Percentiles rank a stretch among this genome's conserved stretches.
phyloP scores from a whole-genome alignment of 208 protist species.

The Wallacemonas sp. region DNA sequence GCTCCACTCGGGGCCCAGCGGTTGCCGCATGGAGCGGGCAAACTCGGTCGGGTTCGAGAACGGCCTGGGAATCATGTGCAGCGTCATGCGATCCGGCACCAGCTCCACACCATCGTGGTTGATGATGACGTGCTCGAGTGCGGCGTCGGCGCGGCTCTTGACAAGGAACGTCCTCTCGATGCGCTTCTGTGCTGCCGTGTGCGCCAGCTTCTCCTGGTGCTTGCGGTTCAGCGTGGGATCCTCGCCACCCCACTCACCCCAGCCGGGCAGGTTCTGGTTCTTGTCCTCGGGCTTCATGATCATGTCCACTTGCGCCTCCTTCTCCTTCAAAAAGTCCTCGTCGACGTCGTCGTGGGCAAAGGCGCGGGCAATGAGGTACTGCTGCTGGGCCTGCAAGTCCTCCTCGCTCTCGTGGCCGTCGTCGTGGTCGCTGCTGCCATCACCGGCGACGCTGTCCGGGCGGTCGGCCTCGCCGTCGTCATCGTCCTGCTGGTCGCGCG shows the following conservation, averaged over 20 bases:
- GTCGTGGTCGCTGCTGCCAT: constrained; percentile 2
- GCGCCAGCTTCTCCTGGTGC: constrained; percentile 65
- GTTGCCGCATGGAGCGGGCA: constrained; percentile 88
- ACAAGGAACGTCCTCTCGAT: constrained; percentile 81
- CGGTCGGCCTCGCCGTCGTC: neutral
- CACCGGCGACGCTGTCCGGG: neutral
- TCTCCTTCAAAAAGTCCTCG: constrained; percentile 90
- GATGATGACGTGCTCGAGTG: constrained; percentile 93
- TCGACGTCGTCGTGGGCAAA: constrained; percentile 92
- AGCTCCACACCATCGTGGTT: constrained; percentile 93
- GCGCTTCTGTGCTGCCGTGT: constrained; percentile 51
- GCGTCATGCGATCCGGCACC: constrained; percentile 84
- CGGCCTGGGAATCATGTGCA: constrained; percentile 92
- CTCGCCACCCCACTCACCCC: constrained; percentile 93
- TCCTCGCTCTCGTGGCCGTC: constrained; percentile 25
- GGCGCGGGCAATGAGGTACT: constrained; percentile 90
- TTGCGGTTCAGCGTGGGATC: constrained; percentile 77
- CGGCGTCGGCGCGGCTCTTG: constrained; percentile 83
- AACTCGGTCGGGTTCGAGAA: constrained; percentile 92
- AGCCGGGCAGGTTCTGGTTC: constrained; percentile 87
- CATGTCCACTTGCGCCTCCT: constrained; percentile 80
- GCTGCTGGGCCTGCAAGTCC: constrained; percentile 59
- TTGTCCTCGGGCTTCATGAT: constrained; percentile 87
- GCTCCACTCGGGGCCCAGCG: constrained; percentile 89
- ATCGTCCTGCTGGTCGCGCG: constrained; percentile 13